A percentile compares a stretch with the other conserved stretches of the same genome.
Conservation (phyloP, 164 flowering plant genomes). For the Chloranthus sessilifolius region DNA sequence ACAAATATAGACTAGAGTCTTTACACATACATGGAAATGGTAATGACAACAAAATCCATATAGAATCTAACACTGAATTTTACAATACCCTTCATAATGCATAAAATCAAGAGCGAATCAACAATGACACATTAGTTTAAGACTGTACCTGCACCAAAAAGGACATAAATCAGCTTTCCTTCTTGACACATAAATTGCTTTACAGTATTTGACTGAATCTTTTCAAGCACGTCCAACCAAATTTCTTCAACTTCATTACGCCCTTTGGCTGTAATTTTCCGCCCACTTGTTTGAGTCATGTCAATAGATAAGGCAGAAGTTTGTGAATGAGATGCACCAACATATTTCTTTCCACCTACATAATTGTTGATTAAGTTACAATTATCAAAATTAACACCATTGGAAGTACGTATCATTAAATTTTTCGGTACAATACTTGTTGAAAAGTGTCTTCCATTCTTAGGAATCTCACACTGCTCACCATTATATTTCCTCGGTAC, state of each 20-base stretch:
- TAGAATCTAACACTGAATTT: no score
- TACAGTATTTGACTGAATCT: constrained; percentile 42
- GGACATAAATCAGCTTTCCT: constrained; percentile 77
- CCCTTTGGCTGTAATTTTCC: constrained; percentile 25
- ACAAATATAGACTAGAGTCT: no score
- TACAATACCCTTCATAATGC: no score
- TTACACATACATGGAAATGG: no score
- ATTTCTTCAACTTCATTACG: constrained; percentile 56
- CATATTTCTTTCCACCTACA: constrained; percentile 29
- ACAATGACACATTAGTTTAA: no score
- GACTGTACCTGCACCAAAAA: constrained; percentile 76
- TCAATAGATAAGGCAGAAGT: constrained; percentile 21
- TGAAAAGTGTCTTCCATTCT: constrained; percentile 31
- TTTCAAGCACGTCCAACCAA: constrained; percentile 71
- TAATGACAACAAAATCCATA: no score
- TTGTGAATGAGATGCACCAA: constrained; percentile 27
- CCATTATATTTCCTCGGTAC: constrained; percentile 21
- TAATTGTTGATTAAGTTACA: constrained; percentile 18
- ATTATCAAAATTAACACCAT: constrained; percentile 31
- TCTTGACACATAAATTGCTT: constrained; percentile 75
- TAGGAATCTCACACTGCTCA: constrained; percentile 25
- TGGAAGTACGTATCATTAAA: no score
- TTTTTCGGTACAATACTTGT: constrained; percentile 24
- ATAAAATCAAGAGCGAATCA: no score
- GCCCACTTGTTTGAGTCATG: constrained; percentile 22